Base-by-base conservation (phyloP, 1,284 basidiomycete genomes). In the Trichosporon ovoides region DNA sequence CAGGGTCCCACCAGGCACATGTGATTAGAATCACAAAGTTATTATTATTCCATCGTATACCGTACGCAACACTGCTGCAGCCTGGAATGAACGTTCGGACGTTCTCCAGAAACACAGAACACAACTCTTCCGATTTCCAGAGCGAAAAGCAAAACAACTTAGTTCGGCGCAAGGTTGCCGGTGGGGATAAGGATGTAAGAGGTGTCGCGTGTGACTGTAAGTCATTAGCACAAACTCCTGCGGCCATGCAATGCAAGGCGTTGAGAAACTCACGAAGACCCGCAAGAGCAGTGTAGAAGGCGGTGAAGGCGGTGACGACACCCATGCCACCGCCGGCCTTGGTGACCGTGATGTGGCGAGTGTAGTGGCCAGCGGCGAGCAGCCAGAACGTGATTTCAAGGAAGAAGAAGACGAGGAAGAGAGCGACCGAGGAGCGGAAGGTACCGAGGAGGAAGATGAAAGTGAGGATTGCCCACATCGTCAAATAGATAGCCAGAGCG, bases 281-380 rank as follows among this genome's bases (percentile, higher is more conserved):
- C 7, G 81, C 79, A 6, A 80, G 75, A 3, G 78, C 81, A 38
- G 79, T 78, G 67, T 81, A 78, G 28, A 63, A 64, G 9, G 73
- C 71, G 58, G 64, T 55, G 54, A 62, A 63, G 34, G 74, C 73
- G 14, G 73, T 73, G 60, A 75, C 70, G 46, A 80, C 65, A 61
- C 91, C 91, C 33, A 90, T 74, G 2, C 76, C 83, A 55, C 91
- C 91, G 46, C 89, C 91, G 3, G 86, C 87, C 67, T 83, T 87
- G 70, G 68, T 65, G 19, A 72, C 60, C 10, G 53, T 59, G 6
- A 65, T 33, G 38, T 69, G 64, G 4, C 54, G 66, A 11, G 70
- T 69, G 49, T 77, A 70, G 56, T 71, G 70, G 10, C 71, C 73
- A 20, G 72, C 69, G 16, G 72, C 67, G n/a, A 81, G 70, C 1